Evolutionary conservation across 345 rosid genomes (phyloP).

Genomic region (Barbarea vulgaris): DNA sequence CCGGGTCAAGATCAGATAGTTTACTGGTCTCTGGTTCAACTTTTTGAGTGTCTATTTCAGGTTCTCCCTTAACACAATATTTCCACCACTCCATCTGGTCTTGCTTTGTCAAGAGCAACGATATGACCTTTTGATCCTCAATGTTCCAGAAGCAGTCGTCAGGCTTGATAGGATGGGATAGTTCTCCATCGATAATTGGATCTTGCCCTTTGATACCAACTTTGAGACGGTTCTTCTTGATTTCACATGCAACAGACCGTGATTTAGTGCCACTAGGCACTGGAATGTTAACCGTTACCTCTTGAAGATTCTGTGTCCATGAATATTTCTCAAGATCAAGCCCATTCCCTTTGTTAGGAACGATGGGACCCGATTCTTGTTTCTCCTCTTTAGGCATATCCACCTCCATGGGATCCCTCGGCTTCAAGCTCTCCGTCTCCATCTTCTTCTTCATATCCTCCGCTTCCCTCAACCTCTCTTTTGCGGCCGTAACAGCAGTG

Average conservation of each 20-base stretch:
- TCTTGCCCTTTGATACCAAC: slow-evolving; percentile 89
- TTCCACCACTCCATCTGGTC: slow-evolving; percentile 98
- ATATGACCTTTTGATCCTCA: slow-evolving; percentile 42
- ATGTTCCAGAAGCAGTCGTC: slow-evolving; percentile 95
- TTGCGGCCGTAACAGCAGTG: no score
- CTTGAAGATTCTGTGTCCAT: slow-evolving; percentile 88
- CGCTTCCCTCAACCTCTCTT: no score
- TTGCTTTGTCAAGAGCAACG: slow-evolving; percentile 78
- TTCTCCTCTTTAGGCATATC: no score
- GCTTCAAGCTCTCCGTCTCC: no score
- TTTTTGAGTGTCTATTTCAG: slow-evolving; percentile 90
- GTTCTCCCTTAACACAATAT: slow-evolving; percentile 75
- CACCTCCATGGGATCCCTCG: no score
- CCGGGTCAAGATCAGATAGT: slow-evolving; percentile 77
- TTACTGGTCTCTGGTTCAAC: slow-evolving; percentile 93
- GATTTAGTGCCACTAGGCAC: slow-evolving; percentile 87
- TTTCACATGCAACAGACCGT: slow-evolving; percentile 66
- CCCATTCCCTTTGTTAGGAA: no score
- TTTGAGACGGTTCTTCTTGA: slow-evolving; percentile 83
- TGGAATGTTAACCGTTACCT: slow-evolving; percentile 70
- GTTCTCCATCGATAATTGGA: slow-evolving; percentile 79
- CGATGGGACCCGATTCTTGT: no score
- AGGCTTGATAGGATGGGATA: slow-evolving; percentile 61
- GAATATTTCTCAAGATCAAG: no score
- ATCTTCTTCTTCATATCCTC: no score